These are phyloP conservation scores for Rhodotorula taiwanensis DNA, from an alignment of 768 basidiomycete genomes.

Conservation along the genomic window DNA sequence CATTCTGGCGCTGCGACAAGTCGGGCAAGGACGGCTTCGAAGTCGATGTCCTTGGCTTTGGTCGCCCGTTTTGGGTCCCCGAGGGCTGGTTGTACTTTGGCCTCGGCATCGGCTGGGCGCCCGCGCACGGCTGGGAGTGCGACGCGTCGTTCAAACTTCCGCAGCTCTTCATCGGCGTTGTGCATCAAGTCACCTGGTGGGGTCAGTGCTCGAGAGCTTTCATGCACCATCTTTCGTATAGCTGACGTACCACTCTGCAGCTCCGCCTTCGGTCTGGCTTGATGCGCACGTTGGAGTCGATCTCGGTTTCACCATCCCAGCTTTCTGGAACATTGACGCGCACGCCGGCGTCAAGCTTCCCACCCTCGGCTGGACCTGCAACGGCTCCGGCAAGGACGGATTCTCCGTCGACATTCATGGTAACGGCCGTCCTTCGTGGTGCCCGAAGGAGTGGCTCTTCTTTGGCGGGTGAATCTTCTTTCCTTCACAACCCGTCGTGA, in stretches of 20 bases:
- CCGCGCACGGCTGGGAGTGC: background rate
- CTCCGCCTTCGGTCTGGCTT: constrained; percentile 7
- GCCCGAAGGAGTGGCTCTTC: background rate
- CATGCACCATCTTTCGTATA: background rate
- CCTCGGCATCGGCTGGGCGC: constrained; percentile 8
- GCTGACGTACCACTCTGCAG: background rate
- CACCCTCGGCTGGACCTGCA: background rate
- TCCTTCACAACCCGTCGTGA: no score
- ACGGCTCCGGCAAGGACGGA: constrained; percentile 15
- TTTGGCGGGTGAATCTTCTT: background rate
- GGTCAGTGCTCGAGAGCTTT: background rate
- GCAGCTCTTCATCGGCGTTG: background rate
- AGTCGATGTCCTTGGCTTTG: constrained; percentile 15
- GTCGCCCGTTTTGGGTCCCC: constrained; percentile 19
- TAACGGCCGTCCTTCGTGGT: background rate
- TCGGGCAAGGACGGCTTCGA: constrained; percentile 15
- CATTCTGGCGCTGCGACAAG: background rate
- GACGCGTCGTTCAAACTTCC: background rate
- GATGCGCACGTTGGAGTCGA: background rate
- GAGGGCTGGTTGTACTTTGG: constrained; percentile 20
- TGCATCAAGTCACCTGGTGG: constrained; percentile 4
- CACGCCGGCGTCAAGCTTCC: background rate
- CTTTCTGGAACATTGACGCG: background rate
- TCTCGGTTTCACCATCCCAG: background rate
- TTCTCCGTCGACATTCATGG: background rate